Base-by-base conservation (phyloP, 2,329 filamentous ascomycete genomes). In the Fusarium fracticaudum region DNA sequence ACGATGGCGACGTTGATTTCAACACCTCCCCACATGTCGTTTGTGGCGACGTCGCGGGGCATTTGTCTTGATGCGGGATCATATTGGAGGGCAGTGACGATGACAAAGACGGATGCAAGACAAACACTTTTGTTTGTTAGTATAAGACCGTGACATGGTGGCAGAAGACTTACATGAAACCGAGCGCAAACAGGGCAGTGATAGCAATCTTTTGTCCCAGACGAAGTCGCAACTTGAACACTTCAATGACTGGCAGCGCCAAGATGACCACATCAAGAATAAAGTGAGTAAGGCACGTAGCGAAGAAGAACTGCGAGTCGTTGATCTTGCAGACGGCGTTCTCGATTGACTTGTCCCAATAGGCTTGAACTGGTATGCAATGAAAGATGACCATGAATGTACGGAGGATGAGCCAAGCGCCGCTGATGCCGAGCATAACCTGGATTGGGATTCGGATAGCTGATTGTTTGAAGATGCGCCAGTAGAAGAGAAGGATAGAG, bases 311-410 rank as follows among this genome's bases (percentile, higher is more conserved):
- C 4, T 78, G 76, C 0, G 72, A 65, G 40, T 79, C 79, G 29
- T 82, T 77, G 60, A 83, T 82, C 18, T 63, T 74, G 67, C 82
- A 84, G 2, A 64, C 62, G 1, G 74, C 77, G n/a, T 76, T 72
- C 14, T 67, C 43, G 8, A 83, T 78, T 0, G 69, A 64, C 20
- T 78, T 73, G 18, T 80, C 77, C 82, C 81, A 84, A 43, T 81
- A 83, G 3, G 76, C 77, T 8, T 80, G 78, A 3, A 83, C 73
- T 0, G 82, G 82, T 15, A 80, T 43, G 50, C 82, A 83, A 29
- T 80, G 80, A 29, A 83, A 83, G 8, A 80, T 79, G 2, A 77
- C 76, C 55, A 83, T 74, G 40, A 83, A 81, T 0, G 78, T 81
- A 5, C 79, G 69, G 5, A 81, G 63, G 11, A 78, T 71, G 18